Conservation (phyloP, 208 protist species). For the Trypanosoma rangeli region DNA sequence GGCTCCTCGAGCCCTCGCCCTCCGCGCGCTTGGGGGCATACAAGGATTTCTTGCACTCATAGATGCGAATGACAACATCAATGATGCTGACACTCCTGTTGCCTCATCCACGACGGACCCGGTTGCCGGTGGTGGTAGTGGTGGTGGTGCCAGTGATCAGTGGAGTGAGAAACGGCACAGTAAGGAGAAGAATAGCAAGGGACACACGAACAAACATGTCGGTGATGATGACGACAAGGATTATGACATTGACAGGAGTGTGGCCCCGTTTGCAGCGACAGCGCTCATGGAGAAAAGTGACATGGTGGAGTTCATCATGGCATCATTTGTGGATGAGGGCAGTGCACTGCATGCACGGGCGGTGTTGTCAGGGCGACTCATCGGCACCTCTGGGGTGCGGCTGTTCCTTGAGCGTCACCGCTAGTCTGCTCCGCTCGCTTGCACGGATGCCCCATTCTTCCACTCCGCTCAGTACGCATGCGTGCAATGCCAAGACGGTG, state of each 20-base stretch:
- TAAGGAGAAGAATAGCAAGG: no score
- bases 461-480: background rate
- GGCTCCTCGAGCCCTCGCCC: conserved; percentile 40
- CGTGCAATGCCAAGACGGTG: background rate
- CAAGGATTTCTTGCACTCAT: conserved; percentile 71
- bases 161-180: no score
- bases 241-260: background rate
- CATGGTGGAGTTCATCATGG: conserved; percentile 29
- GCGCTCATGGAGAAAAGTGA: background rate
- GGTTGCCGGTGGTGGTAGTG: background rate
- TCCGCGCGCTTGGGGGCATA: conserved; percentile 56
- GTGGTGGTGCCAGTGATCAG: background rate
- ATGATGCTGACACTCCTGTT: background rate
- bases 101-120: background rate
- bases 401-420: conserved; percentile 69
- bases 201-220: background rate
- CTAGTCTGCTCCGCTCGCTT: background rate
- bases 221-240: background rate
- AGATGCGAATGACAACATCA: conserved; percentile 27
- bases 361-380: conserved; percentile 72
- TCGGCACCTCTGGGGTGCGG: conserved; percentile 71
- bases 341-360: conserved; percentile 79
- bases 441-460: background rate
- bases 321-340: conserved; percentile 82
- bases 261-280: background rate